Conservation (phyloP, 495 filamentous ascomycete genomes). For the Daldinia childiae region DNA sequence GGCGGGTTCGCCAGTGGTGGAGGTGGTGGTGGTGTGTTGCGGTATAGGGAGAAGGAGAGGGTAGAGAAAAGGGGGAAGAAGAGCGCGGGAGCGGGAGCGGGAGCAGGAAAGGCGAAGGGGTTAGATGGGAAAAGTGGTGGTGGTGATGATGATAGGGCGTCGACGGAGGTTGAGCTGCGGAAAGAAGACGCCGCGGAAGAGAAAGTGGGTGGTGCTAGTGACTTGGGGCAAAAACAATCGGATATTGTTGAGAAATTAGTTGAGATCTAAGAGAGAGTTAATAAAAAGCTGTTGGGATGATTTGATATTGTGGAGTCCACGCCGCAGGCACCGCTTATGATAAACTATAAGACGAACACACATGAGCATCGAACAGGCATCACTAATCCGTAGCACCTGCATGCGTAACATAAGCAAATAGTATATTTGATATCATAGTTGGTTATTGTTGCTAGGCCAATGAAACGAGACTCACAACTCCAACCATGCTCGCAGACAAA, state of each 20-base stretch:
- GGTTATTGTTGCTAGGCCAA: constrained; percentile 3
- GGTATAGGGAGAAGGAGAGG: constrained; percentile 6
- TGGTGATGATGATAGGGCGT: background rate
- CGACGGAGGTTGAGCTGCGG: background rate
- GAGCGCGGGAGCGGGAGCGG: background rate
- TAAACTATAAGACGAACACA: background rate
- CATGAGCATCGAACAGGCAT: background rate
- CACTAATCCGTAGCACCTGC: background rate
- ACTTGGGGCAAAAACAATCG: constrained; percentile 7
- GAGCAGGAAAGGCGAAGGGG: background rate
- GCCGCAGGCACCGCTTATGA: background rate
- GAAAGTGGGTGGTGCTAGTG: background rate
- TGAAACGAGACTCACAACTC: constrained; percentile 40
- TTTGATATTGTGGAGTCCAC: background rate
- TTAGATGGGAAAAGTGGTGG: background rate
- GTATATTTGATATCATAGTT: constrained; percentile 31
- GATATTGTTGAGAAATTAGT: constrained; percentile 27
- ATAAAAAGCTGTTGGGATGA: background rate
- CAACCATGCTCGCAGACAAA: constrained; percentile 46
- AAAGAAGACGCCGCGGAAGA: background rate
- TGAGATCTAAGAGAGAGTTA: constrained; percentile 10
- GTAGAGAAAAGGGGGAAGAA: constrained; percentile 15
- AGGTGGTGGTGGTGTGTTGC: no score
- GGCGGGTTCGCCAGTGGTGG: no score
- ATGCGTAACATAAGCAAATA: constrained; percentile 10